Evolutionary conservation across 352 stramenopile genomes (phyloP), one percentile per base, ranked within the genome.

Genomic region (Pythium graminicola): DNA sequence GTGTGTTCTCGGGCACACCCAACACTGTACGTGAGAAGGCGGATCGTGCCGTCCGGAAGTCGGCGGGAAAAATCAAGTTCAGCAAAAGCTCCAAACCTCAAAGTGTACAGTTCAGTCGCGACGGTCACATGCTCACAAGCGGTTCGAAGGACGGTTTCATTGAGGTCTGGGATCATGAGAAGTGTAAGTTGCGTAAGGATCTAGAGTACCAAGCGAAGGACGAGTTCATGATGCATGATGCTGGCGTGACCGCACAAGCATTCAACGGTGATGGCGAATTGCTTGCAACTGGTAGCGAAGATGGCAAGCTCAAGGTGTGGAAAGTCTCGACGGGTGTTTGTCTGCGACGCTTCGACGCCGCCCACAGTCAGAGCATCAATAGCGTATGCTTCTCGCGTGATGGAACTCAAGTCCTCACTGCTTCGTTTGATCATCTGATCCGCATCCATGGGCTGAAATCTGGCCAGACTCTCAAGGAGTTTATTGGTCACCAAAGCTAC

Each of bases 91-190:
- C 79, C 14, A 74, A 72, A 50, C 81, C 87, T 4, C 83, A 96
- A 55, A 88, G 71, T 32, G 81, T 76, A 8, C 69, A 81, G 39
- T 98, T 98, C 64, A 88, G 85, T 68, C 70, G 76, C 0, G 86
- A 97, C 55, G 89, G 86, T 22, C 70, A 70, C 17, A 88, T 91
- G 64, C 72, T 98, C 4, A 81, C 97, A 8, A 97, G 89, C 4
- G 92, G 90, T n/a, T 86, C 86, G 0, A 96, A 95, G 39, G 94
- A 98, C 64, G 93, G 92, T 5, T 95, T 98, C 55, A 81, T 98
- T 28, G 94, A 98, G 64, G 79, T 96, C 33, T 98, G 90, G 90
- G 86, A 97, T 67, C 70, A 78, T 54, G 85, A 96, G 38, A 95
- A 93, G 42, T 95, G 85, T 56, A 84, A 81, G 31, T 55, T 97